Evolutionary conservation across 1,139 yeast genomes (phyloP).

Genomic region (Hansenula lynferdii): DNA sequence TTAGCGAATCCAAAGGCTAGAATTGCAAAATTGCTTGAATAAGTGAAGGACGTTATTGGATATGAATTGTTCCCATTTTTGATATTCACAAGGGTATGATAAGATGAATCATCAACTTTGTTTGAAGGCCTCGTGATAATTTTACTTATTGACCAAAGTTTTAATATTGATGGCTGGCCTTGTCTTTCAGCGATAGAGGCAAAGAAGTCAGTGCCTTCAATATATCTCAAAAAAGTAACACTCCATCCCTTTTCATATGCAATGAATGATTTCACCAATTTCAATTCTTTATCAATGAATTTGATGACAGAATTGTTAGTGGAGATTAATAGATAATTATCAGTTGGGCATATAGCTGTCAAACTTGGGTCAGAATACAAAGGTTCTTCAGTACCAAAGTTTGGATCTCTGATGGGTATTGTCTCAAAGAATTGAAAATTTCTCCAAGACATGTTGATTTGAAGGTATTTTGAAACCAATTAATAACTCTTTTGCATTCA

Average conservation of each 20-base stretch:
- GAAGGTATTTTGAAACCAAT: too few species aligned
- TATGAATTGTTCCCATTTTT: constrained; percentile 28
- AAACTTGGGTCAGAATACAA: constrained; percentile 76
- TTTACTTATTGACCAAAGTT: constrained; percentile 67
- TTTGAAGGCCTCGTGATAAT: constrained; percentile 27
- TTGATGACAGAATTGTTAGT: constrained; percentile 51
- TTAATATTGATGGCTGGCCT: constrained; percentile 63
- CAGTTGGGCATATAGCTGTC: constrained; percentile 53
- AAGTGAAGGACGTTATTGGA: constrained; percentile 19
- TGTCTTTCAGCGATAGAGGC: constrained; percentile 72
- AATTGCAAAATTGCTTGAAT: constrained; percentile 16
- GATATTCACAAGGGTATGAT: constrained; percentile 37
- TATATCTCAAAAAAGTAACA: constrained; percentile 48
- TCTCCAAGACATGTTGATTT: constrained; percentile 51
- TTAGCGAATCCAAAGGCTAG: constrained; percentile 82
- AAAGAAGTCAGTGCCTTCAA: constrained; percentile 45
- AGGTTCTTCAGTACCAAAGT: constrained; percentile 53
- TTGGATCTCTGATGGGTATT: constrained; percentile 82
- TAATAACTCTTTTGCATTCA: too few species aligned
- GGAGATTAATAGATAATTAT: constrained; percentile 54
- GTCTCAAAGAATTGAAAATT: constrained; percentile 86
- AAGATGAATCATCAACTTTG: constrained; percentile 27
- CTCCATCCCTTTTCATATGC: constrained; percentile 66
- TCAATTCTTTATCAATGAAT: constrained; percentile 49
- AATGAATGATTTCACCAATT: constrained; percentile 42